A percentile compares a stretch with the other conserved stretches of the same genome.
Evolutionary conservation across 2,329 filamentous ascomycete species (phyloP).

Genomic region (Pseudopyricularia javanii): DNA sequence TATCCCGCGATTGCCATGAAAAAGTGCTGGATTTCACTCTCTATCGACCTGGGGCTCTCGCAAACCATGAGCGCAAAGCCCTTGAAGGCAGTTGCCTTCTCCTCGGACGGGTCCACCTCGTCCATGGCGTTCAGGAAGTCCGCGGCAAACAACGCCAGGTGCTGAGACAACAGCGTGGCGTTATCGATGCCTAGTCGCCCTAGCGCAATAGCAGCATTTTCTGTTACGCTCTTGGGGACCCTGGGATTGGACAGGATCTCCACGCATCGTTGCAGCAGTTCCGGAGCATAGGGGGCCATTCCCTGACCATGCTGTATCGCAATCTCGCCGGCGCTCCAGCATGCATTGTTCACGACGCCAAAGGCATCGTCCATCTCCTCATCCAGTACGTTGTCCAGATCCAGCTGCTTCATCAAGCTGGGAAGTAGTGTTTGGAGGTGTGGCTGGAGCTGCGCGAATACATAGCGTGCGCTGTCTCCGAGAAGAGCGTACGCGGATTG

Average conservation of each 20-base stretch:
- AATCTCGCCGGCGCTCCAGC: slow-evolving; percentile 93
- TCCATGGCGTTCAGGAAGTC: slow-evolving; percentile 73
- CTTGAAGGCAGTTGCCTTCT: slow-evolving; percentile 87
- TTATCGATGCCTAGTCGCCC: slow-evolving; percentile 77
- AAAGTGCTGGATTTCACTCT: slow-evolving; percentile 69
- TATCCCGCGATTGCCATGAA: slow-evolving; percentile 77
- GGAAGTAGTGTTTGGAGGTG: slow-evolving; percentile 65
- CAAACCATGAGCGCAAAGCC: slow-evolving; percentile 80
- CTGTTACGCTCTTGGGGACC: slow-evolving; percentile 75
- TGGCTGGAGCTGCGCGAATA: slow-evolving; percentile 69
- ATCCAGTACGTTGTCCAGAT: slow-evolving; percentile 63
- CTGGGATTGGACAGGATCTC: slow-evolving; percentile 76
- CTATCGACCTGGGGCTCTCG: slow-evolving; percentile 84
- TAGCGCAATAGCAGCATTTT: slow-evolving; percentile 89
- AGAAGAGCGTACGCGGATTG: slow-evolving; percentile 93
- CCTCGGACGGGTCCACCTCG: slow-evolving; percentile 76
- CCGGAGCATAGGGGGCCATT: slow-evolving; percentile 66
- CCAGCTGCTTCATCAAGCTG: slow-evolving; percentile 76
- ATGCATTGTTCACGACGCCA: slow-evolving; percentile 94
- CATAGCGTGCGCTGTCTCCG: slow-evolving; percentile 87
- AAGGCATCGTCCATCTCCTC: slow-evolving; percentile 78
- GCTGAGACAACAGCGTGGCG: slow-evolving; percentile 62
- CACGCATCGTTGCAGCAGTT: slow-evolving; percentile 64
- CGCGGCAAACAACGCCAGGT: slow-evolving; percentile 67
- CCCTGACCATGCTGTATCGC: slow-evolving; percentile 64